phyloP scores from a whole-genome alignment of 768 basidiomycete species.

The Russula sp. region DNA sequence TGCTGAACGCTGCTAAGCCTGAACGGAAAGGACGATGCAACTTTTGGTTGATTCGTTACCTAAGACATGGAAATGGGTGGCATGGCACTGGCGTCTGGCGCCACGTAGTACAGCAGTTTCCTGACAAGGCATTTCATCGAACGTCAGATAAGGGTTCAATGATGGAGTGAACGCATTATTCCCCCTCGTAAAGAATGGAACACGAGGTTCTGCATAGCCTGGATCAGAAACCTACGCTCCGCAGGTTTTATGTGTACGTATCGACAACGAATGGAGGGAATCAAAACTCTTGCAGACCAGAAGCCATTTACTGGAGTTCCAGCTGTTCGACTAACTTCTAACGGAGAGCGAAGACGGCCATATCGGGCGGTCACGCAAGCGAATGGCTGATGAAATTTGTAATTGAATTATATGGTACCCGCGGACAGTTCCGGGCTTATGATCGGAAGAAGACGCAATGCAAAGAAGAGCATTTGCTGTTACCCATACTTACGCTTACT shows the following conservation, averaged over 20 bases:
- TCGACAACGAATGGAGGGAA: not conserved
- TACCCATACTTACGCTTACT: not conserved
- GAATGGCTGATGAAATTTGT: not conserved
- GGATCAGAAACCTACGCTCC: not conserved
- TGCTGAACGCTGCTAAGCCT: not conserved
- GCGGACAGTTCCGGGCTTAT: not conserved
- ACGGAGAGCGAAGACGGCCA: too few relatives aligned
- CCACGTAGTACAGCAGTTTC: not conserved
- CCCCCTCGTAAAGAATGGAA: not conserved
- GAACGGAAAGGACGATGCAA: not conserved
- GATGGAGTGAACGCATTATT: not conserved
- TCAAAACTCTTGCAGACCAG: not conserved
- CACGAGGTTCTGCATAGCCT: not conserved
- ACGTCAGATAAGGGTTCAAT: not conserved
- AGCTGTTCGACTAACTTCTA: too few relatives aligned
- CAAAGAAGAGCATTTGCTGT: too few relatives aligned
- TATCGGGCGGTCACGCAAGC: not conserved
- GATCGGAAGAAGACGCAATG: not conserved
- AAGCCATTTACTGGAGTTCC: too few relatives aligned
- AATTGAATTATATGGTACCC: not conserved
- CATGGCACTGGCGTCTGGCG: not conserved
- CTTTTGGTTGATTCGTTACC: not conserved
- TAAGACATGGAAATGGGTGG: not conserved
- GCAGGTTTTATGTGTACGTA: not conserved
- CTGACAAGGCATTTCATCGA: not conserved